Conservation (phyloP, 352 stramenopile species). For the Phytophthora brassicae region DNA sequence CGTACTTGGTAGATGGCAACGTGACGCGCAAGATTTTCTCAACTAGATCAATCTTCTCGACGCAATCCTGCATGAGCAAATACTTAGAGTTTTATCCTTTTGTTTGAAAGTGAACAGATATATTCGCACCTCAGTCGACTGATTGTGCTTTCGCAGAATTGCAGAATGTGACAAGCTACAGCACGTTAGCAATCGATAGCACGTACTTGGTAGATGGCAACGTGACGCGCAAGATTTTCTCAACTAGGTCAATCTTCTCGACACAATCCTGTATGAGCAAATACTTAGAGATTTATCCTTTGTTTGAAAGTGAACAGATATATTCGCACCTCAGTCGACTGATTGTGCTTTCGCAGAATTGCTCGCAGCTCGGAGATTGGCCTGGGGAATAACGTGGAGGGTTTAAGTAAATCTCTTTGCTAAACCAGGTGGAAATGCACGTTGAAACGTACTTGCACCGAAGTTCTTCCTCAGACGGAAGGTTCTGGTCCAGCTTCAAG, state of each 20-base stretch:
- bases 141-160: constrained; percentile 55
- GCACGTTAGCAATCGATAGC: neutral
- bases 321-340: constrained; percentile 43
- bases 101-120: neutral
- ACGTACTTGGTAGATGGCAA: constrained; percentile 68
- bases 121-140: constrained; percentile 43
- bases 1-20: constrained; percentile 67
- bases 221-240: constrained; percentile 54
- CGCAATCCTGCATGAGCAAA: no score
- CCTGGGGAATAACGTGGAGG: constrained; percentile 25
- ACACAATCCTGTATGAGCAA: constrained; percentile 86
- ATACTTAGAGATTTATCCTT: no score
- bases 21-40: constrained; percentile 57
- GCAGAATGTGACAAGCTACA: neutral
- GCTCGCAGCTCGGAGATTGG: constrained; percentile 65
- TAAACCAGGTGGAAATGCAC: neutral
- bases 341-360: constrained; percentile 54
- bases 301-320: neutral
- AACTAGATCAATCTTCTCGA: constrained; percentile 81
- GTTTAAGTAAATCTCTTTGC: neutral
- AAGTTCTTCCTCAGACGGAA: constrained; percentile 62
- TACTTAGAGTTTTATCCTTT: no score
- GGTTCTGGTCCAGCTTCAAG: constrained; percentile 53
- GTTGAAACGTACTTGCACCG: constrained; percentile 29
- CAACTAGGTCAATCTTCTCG: constrained; percentile 78